Percentiles rank a stretch among this genome's conserved stretches.
These are phyloP conservation scores for Curvularia eragrostidis DNA, from an alignment of 2,329 filamentous ascomycete species.

Conservation along the genomic window DNA sequence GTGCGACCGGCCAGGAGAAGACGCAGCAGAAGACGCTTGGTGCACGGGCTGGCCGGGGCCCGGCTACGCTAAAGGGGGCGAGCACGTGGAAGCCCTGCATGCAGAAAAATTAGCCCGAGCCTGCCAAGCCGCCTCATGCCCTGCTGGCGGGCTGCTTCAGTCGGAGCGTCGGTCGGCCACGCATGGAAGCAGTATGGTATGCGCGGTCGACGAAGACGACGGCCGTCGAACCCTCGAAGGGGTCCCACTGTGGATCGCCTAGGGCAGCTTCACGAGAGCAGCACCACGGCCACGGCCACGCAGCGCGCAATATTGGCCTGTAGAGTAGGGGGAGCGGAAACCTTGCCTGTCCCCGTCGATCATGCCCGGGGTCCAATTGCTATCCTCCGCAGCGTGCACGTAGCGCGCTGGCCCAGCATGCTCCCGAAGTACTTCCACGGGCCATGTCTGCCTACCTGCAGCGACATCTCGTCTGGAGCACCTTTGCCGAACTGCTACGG, in stretches of 20 bases:
- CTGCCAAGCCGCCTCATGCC: slow-evolving; percentile 8
- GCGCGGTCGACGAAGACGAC: no score
- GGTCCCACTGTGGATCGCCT: slow-evolving; percentile 13
- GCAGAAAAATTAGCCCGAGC: slow-evolving; percentile 18
- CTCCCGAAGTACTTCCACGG: slow-evolving; percentile 17
- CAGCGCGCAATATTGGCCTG: neutral
- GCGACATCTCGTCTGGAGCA: slow-evolving; percentile 10
- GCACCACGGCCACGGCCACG: neutral
- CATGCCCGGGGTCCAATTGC: slow-evolving; percentile 17
- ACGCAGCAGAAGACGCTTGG: neutral
- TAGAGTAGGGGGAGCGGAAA: neutral
- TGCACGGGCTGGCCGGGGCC: slow-evolving; percentile 10
- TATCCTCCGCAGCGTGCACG: slow-evolving; percentile 8
- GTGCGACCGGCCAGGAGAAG: slow-evolving; percentile 10
- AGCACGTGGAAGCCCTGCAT: slow-evolving; percentile 38
- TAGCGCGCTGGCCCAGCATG: slow-evolving; percentile 8
- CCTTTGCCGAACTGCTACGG: slow-evolving; percentile 9
- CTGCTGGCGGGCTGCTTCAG: slow-evolving; percentile 13
- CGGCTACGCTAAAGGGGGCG: slow-evolving; percentile 19
- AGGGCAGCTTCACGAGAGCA: slow-evolving; percentile 1
- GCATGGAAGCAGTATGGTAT: neutral
- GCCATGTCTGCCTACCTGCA: slow-evolving; percentile 9
- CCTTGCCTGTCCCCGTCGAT: slow-evolving; percentile 16
- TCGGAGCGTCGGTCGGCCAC: slow-evolving; percentile 9
- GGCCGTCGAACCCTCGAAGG: slow-evolving; percentile 1